Base-by-base conservation (phyloP, 306 rosid species). In the Lagenaria siceraria region DNA sequence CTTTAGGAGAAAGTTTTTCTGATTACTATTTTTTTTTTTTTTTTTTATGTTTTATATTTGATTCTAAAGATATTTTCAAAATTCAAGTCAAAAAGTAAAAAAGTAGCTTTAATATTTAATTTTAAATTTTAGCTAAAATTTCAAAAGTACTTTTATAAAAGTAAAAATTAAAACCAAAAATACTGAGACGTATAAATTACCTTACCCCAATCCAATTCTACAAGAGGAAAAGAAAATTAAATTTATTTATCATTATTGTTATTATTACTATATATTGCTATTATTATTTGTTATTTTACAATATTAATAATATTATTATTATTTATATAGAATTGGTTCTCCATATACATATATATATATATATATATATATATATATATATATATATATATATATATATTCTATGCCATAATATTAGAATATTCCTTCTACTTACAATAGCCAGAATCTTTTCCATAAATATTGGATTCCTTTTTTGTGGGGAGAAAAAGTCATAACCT, bases 381-480 rank as follows among this genome's bases (percentile, higher is more conserved):
- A n/a, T n/a, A n/a, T n/a, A n/a, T 4, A 48, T 13, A 40, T 1
- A 54, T 19, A 15, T 43, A 69, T 21, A 69, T 55, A 69, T 69
- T 69, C 75, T 43, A 12, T 46, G 76, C 59, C 76, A 48, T 17
- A 48, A 25, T 7, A 71, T 71, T 71, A 29, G 58, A 71, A 71
- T 71, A 71, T 71, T 71, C 40, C 76, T 69, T 25, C 6, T 21
- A 38, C 36, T 19, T 36, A 9, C 29, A 4, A n/a, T 17, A 21
- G 19, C 27, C 1, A 21, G n/a, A 71, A 25, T 71, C 56, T 71
- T 69, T 48, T 13, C 76, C 76, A 46, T 71, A 71, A 15, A 71
- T 71, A 71, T 71, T 71, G 38, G 76, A 71, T 71, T 71, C 59
- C 15, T 14, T 71, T 66, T 36, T 69, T 40, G 31, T 69, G 29